phyloP scores from a whole-genome alignment of 345 rosid species.

The Heritiera fomes region DNA sequence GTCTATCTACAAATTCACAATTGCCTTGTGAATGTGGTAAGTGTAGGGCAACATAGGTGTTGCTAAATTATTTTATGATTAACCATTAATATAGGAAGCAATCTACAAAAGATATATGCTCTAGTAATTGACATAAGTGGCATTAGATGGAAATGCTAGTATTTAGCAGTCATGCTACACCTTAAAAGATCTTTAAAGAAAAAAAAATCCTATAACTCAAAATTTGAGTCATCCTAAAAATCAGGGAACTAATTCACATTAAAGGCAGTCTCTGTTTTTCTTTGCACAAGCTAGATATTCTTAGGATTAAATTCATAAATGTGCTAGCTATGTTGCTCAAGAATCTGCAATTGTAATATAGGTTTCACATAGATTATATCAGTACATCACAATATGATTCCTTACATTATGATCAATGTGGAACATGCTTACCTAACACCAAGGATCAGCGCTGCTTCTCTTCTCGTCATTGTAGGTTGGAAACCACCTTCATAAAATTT shows the following conservation, averaged over 20 bases:
- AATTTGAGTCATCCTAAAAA: background rate
- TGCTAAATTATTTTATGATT: background rate
- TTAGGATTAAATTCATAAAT: background rate
- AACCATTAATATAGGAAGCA: background rate
- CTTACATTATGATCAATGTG: background rate
- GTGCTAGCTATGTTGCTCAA: background rate
- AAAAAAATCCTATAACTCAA: background rate
- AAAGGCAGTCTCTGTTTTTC: background rate
- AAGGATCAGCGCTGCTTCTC: conserved; percentile 52
- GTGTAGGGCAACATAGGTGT: background rate
- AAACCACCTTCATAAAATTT: conserved; percentile 50
- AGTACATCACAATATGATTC: background rate
- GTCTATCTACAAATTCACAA: background rate
- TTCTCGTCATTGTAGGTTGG: conserved; percentile 40
- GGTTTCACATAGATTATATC: background rate
- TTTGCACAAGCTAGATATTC: background rate
- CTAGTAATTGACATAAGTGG: background rate
- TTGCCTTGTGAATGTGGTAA: background rate
- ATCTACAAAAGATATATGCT: background rate
- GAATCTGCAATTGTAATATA: background rate
- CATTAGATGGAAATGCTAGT: background rate
- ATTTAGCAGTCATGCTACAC: background rate
- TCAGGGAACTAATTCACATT: background rate
- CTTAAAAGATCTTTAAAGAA: background rate
- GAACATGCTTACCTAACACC: conserved; percentile 42